Conservation (phyloP, 1,284 basidiomycete genomes). For the Tremellales sp. region DNA sequence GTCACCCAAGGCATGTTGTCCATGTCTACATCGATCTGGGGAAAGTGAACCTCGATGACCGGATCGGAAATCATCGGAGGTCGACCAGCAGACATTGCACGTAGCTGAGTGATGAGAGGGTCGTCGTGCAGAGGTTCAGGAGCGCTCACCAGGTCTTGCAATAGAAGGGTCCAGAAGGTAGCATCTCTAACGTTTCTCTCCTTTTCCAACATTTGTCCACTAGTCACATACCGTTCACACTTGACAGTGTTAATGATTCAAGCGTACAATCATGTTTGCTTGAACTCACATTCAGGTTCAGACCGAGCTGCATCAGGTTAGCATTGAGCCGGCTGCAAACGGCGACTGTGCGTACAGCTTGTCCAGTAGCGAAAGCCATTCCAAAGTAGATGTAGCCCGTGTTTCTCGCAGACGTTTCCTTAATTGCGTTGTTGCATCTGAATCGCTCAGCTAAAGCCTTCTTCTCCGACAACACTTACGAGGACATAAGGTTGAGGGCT, state of each 20-base stretch:
- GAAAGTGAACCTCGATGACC: background rate
- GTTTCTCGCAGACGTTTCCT: slow-evolving; percentile 1
- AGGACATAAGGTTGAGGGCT: slow-evolving; percentile 7
- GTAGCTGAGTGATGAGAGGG: slow-evolving; percentile 8
- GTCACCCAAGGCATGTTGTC: slow-evolving; percentile 8
- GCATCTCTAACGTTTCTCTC: slow-evolving; percentile 4
- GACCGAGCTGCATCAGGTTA: too few species aligned
- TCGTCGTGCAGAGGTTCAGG: background rate
- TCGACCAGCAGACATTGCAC: slow-evolving; percentile 6
- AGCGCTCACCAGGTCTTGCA: slow-evolving; percentile 9
- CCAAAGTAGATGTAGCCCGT: slow-evolving; percentile 9
- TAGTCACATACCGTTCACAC: slow-evolving; percentile 1
- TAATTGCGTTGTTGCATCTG: slow-evolving; percentile 1
- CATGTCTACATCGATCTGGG: slow-evolving; percentile 1
- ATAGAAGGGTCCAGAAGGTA: slow-evolving; percentile 10
- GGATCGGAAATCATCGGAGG: slow-evolving; percentile 4
- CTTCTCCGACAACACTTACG: slow-evolving; percentile 3
- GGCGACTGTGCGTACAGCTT: slow-evolving; percentile 3
- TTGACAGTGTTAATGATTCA: too few species aligned
- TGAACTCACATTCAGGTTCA: too few species aligned
- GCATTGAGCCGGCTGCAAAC: too few species aligned
- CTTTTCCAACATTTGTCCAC: slow-evolving; percentile 5
- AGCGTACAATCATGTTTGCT: too few species aligned
- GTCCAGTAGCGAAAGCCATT: slow-evolving; percentile 1
- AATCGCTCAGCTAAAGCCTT: background rate